Conservation (phyloP, 1,139 yeast species). For the Nakaseomyces glabratus region DNA sequence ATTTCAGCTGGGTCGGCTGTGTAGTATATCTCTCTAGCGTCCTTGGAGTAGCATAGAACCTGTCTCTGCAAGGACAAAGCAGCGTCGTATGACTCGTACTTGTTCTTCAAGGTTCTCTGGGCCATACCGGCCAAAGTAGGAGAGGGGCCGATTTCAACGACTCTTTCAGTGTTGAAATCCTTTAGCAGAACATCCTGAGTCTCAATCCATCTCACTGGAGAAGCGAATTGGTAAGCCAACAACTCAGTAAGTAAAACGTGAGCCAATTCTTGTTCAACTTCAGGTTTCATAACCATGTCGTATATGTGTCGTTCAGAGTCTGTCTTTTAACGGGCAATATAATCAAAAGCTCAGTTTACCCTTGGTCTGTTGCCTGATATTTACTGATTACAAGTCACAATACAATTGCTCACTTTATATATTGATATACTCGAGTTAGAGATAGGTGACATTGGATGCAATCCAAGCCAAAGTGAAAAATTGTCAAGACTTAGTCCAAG, state of each 20-base stretch:
- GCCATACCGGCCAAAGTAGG: slow-evolving; percentile 99
- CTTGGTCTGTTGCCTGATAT: too few species aligned
- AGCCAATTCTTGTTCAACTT: slow-evolving; percentile 94
- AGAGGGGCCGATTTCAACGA: slow-evolving; percentile 97
- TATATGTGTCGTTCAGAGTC: too few species aligned
- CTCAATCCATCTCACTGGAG: slow-evolving; percentile 99
- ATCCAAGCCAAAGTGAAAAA: too few species aligned
- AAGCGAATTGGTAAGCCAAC: slow-evolving; percentile 96
- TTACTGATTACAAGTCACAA: too few species aligned
- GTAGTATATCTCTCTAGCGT: slow-evolving; percentile 91
- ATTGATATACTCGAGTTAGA: too few species aligned
- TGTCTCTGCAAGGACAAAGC: slow-evolving; percentile 95
- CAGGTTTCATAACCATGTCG: slow-evolving; percentile 68
- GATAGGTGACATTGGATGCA: too few species aligned
- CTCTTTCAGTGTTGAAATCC: slow-evolving; percentile 91
- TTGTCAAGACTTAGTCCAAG: too few species aligned
- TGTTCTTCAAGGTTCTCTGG: slow-evolving; percentile 87
- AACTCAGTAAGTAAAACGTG: slow-evolving; percentile 90
- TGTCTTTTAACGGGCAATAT: too few species aligned
- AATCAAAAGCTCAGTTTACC: too few species aligned
- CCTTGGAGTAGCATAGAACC: slow-evolving; percentile 90
- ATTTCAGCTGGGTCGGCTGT: slow-evolving; percentile 62
- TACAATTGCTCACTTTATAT: too few species aligned
- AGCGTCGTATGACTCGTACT: slow-evolving; percentile 95
- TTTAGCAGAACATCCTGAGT: slow-evolving; percentile 96